Evolutionary conservation across 148 eudicot species (phyloP), one percentile per base, ranked within the genome.

Genomic region (Drosera capensis): DNA sequence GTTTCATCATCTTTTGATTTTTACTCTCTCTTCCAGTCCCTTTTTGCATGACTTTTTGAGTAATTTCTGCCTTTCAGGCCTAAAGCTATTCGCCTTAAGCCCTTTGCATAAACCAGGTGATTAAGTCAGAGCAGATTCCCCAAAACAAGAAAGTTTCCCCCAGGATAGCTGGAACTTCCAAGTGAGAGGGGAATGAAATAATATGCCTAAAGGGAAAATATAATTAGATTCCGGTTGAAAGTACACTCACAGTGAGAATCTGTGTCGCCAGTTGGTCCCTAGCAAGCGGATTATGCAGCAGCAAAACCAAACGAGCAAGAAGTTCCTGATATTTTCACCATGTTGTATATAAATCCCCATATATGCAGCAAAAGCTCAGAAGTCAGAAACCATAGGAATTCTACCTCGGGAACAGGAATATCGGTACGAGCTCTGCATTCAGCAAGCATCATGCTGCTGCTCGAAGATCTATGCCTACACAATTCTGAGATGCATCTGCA

Each of bases 401-500:
- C 24, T 64, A 90, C 97, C 97, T 90, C 95, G 13, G 92, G 79
- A 55, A 41, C 60, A 18, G 97, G 97, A 67, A 80, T 73, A 70
- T 90, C 97, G 46, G 43, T 54, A 45, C 95, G 82, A 68, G 95
- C 71, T 69, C 70, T 78, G 53, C 77, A 90, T 51, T 90, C 97
- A 28, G 62, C 61, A 51, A 75, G 73, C 85, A 84, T 78, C 34
- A 66, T 40, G 64, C 55, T 61, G 66, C 57, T 59, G 48, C 57
- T 78, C 49, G 71, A 56, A 54, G 70, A 55, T 64, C 78, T 78
- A 36, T 62, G 71, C 62, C 78, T 67, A 71, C 85, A 90, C 59
- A 90, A 59, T 66, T 90, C 99, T 36, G 99, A 73, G 58, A 90
- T 81, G 79, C 99, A 90, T 73, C 88, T 80, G 78, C 99, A 90